Conservation (phyloP, 805 yeast genomes). For the Naumovozyma castellii region DNA sequence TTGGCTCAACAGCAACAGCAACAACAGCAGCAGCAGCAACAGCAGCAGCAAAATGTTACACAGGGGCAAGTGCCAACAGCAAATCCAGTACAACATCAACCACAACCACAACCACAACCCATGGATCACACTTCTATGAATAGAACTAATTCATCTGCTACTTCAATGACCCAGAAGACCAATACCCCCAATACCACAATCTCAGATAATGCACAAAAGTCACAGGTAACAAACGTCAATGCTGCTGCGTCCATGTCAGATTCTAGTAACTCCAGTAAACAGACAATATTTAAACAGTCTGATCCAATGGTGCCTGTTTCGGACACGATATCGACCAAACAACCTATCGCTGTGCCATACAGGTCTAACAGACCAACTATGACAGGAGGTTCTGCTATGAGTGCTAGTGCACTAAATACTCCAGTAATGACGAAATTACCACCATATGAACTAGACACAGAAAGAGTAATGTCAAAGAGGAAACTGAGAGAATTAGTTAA, state of each 20-base stretch:
- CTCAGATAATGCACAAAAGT: conserved; percentile 4
- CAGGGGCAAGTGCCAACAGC: conserved; percentile 6
- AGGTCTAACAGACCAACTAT: conserved; percentile 72
- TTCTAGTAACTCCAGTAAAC: conserved; percentile 15
- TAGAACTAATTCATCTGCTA: not conserved
- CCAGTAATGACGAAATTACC: conserved; percentile 73
- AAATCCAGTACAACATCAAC: conserved; percentile 8
- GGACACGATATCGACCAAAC: conserved; percentile 52
- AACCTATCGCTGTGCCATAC: conserved; percentile 55
- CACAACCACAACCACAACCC: conserved; percentile 8
- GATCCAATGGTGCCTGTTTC: conserved; percentile 67
- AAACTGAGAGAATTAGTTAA: conserved; percentile 81
- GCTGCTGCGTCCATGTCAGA: conserved; percentile 39
- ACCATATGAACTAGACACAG: conserved; percentile 71
- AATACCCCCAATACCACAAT: conserved; percentile 1
- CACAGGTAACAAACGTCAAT: conserved; percentile 40
- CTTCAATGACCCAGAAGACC: not conserved
- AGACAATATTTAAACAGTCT: conserved; percentile 32
- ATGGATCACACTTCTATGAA: conserved; percentile 12
- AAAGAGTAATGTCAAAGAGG: conserved; percentile 78
- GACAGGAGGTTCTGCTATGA: conserved; percentile 72
- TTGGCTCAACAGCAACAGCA: conserved; percentile 12
- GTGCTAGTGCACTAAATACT: conserved; percentile 59
- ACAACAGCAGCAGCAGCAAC: conserved; percentile 17
- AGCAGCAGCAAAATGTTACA: conserved; percentile 17